Conservation (phyloP, 352 stramenopile species). For the Pythium rishiriense region DNA sequence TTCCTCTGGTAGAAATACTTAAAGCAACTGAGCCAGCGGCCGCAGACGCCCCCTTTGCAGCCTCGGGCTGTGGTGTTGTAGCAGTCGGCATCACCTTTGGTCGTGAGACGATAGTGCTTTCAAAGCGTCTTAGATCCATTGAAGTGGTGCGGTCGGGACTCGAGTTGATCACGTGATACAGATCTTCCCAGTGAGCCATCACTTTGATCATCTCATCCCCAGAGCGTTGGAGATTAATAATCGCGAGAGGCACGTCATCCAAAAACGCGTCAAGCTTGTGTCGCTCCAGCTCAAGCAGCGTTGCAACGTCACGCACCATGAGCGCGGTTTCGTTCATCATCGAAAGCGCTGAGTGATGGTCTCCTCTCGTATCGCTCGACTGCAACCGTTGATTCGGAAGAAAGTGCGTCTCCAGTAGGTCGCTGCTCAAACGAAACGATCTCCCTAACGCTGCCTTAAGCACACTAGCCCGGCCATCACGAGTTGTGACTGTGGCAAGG, state of each 20-base stretch:
- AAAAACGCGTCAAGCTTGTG: slow-evolving; percentile 36
- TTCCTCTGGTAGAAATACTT: neutral
- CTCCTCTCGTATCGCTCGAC: neutral
- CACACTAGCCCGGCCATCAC: neutral
- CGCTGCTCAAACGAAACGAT: slow-evolving; percentile 1
- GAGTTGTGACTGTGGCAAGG: neutral
- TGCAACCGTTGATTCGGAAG: slow-evolving; percentile 19
- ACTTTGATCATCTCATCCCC: neutral
- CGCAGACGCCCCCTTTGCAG: neutral
- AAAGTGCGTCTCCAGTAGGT: slow-evolving; percentile 18
- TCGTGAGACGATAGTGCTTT: neutral
- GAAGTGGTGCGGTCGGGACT: slow-evolving; percentile 29
- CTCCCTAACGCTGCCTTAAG: slow-evolving; percentile 6
- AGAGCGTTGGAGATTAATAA: slow-evolving; percentile 42
- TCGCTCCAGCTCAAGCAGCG: slow-evolving; percentile 38
- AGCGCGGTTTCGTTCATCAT: slow-evolving; percentile 25
- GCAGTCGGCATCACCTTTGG: neutral
- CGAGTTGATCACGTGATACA: slow-evolving; percentile 49
- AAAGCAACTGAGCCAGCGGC: neutral
- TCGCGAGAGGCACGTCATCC: slow-evolving; percentile 37
- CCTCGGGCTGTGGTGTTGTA: neutral
- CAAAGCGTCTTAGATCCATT: slow-evolving; percentile 14
- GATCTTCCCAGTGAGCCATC: slow-evolving; percentile 38
- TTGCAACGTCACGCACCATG: slow-evolving; percentile 29
- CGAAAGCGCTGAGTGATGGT: neutral